Conservation (phyloP, 1,284 basidiomycete species). For the Boletus mariae region DNA sequence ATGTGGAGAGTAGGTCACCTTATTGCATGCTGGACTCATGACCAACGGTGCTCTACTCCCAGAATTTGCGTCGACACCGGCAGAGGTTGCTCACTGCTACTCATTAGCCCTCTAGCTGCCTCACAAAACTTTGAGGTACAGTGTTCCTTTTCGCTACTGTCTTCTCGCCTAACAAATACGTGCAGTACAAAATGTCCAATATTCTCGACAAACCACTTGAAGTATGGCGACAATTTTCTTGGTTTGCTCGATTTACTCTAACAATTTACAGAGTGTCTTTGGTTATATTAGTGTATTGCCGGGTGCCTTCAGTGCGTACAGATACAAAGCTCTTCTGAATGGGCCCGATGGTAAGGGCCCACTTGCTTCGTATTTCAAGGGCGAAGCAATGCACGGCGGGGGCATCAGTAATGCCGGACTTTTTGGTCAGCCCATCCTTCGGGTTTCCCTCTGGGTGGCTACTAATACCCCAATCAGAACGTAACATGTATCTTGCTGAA, state of each 20-base stretch:
- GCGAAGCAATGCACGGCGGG: constrained; percentile 81
- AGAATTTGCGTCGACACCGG: constrained; percentile 86
- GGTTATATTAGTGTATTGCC: constrained; percentile 89
- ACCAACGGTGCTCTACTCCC: neutral
- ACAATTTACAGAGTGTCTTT: constrained; percentile 64
- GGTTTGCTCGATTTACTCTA: constrained; percentile 1
- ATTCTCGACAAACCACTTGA: constrained; percentile 92
- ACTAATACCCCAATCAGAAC: constrained; percentile 41
- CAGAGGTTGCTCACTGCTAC: constrained; percentile 72
- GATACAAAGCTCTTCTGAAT: constrained; percentile 82
- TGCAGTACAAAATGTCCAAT: constrained; percentile 86
- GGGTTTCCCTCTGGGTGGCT: neutral
- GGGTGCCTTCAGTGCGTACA: constrained; percentile 90
- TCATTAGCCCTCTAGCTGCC: constrained; percentile 84
- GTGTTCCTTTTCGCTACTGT: neutral
- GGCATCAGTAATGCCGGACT: constrained; percentile 58
- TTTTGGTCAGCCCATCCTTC: constrained; percentile 45
- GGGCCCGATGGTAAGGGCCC: constrained; percentile 82
- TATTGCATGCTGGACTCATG: neutral
- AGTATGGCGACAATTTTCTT: constrained; percentile 34
- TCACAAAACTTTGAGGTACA: constrained; percentile 85
- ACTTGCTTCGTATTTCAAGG: constrained; percentile 88
- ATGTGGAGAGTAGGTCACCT: constrained; percentile 76
- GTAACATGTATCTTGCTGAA: constrained; percentile 90
- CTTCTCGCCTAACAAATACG: constrained; percentile 3